Conservation (phyloP, 164 flowering plant genomes). For the Stephania cephalantha region DNA sequence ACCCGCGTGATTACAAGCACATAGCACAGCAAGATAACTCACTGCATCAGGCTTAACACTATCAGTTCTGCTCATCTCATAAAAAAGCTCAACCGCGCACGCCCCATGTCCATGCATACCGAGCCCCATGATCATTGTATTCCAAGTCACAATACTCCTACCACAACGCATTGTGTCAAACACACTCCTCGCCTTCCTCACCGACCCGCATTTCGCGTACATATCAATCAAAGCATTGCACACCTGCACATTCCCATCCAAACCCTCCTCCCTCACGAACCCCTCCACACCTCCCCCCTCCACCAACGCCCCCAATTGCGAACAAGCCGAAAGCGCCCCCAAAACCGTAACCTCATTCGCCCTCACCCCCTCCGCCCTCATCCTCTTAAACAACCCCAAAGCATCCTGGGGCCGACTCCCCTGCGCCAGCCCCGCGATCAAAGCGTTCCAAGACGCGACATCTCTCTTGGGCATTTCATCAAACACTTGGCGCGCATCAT, state of each 20-base stretch:
- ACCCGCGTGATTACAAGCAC: constrained; percentile 85
- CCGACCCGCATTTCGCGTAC: constrained; percentile 75
- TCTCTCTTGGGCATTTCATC: constrained; percentile 65
- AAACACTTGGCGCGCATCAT: constrained; percentile 48
- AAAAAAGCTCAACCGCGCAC: constrained; percentile 52
- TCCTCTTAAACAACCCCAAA: constrained; percentile 40
- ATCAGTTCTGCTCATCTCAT: constrained; percentile 31
- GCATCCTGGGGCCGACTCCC: constrained; percentile 61
- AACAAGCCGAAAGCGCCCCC: constrained; percentile 77
- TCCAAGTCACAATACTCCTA: constrained; percentile 63
- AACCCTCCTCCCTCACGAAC: constrained; percentile 28
- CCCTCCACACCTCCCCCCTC: constrained; percentile 49
- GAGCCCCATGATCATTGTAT: constrained; percentile 77
- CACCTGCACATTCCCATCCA: constrained; percentile 55
- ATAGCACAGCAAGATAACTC: constrained; percentile 55
- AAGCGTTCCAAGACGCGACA: constrained; percentile 71
- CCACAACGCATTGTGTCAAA: constrained; percentile 47
- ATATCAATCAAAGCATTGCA: constrained; percentile 84
- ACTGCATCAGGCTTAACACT: constrained; percentile 45
- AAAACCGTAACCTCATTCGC: constrained; percentile 71
- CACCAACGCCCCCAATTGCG: constrained; percentile 58
- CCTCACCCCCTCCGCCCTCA: constrained; percentile 35
- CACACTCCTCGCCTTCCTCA: constrained; percentile 48
- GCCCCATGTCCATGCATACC: constrained; percentile 64
- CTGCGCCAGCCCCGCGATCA: constrained; percentile 75